Evolutionary conservation across 805 yeast species (phyloP).

Genomic region (Clavispora carvajalis): DNA sequence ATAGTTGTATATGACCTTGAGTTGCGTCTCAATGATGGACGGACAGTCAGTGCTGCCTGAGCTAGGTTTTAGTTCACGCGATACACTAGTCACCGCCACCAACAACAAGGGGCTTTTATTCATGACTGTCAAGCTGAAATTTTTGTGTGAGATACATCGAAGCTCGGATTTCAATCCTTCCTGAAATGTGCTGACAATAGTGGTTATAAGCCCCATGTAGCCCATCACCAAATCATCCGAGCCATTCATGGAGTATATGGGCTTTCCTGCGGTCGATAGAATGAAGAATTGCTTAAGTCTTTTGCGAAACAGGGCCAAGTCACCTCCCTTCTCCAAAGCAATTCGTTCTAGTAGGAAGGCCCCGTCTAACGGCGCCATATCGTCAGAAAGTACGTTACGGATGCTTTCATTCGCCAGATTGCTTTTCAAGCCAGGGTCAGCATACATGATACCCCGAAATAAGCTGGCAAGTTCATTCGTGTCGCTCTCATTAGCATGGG

Average conservation of each 20-base stretch:
- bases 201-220: slow-evolving; percentile 75
- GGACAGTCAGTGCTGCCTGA: not conserved
- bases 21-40: slow-evolving; percentile 39
- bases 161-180: slow-evolving; percentile 36
- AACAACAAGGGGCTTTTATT: slow-evolving; percentile 66
- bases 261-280: slow-evolving; percentile 82
- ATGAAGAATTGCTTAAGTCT: slow-evolving; percentile 69
- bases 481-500: not conserved
- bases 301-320: slow-evolving; percentile 17
- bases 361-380: slow-evolving; percentile 5
- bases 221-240: slow-evolving; percentile 61
- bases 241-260: slow-evolving; percentile 76
- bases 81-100: slow-evolving; percentile 57
- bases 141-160: slow-evolving; percentile 47
- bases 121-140: slow-evolving; percentile 49
- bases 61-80: slow-evolving; percentile 37
- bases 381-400: slow-evolving; percentile 10
- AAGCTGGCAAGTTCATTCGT: not conserved
- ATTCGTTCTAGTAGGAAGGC: slow-evolving; percentile 8
- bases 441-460: not conserved
- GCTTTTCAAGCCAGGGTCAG: not conserved
- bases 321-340: slow-evolving; percentile 13
- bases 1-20: slow-evolving; percentile 70
- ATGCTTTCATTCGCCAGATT: not conserved
- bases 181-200: slow-evolving; percentile 68